A percentile compares a stretch with the other conserved stretches of the same genome.
These are phyloP conservation scores for Gossypium anomalum DNA, from an alignment of 345 rosid species.

Conservation along the genomic window DNA sequence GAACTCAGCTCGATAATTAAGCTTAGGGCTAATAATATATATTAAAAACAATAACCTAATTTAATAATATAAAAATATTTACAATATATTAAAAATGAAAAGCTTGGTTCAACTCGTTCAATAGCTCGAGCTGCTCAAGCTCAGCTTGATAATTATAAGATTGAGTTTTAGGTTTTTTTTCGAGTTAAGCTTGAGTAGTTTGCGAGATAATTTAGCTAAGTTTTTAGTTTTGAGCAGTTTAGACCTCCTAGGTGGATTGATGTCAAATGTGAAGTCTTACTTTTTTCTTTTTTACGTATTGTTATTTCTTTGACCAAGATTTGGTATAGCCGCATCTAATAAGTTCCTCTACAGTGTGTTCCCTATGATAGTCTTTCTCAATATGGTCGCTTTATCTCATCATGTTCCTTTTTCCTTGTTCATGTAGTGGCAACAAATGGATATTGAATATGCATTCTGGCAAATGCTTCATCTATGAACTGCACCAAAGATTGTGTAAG, in stretches of 20 bases:
- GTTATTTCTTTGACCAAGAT: neutral
- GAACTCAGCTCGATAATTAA: too few species aligned
- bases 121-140: too few species aligned
- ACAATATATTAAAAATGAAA: too few species aligned
- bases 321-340: neutral
- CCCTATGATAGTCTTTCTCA: neutral
- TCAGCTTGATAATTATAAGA: too few species aligned
- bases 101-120: too few species aligned
- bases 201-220: neutral
- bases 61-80: too few species aligned
- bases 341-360: neutral
- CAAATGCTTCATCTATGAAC: conserved; percentile 98
- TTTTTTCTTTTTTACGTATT: neutral
- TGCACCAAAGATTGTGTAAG: conserved; percentile 98
- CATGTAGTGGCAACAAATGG: conserved; percentile 99
- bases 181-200: neutral
- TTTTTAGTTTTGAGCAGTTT: neutral
- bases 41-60: too few species aligned
- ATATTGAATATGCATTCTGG: conserved; percentile 97
- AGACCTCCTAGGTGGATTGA: neutral
- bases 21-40: too few species aligned
- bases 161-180: too few species aligned
- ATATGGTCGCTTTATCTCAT: neutral
- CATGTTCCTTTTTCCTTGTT: conserved; percentile 13
- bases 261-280: neutral